Evolutionary conservation across 176 grass and related monocot genomes (phyloP).

Genomic region (Eremochloa ophiuroides): DNA sequence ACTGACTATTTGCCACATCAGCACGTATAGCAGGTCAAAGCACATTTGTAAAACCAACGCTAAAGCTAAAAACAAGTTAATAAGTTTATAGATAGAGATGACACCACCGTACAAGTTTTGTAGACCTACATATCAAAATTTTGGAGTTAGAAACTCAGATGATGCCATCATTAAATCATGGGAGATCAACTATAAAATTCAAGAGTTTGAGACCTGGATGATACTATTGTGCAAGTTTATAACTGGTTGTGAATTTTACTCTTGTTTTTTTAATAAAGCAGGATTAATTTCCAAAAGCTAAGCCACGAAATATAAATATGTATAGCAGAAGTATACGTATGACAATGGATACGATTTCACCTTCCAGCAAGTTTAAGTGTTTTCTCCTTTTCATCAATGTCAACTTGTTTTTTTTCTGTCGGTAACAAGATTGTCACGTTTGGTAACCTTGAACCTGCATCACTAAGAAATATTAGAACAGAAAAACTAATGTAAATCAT

Average conservation of each 20-base stretch:
- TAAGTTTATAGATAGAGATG: not conserved
- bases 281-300: not conserved
- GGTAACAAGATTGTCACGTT: conserved; percentile 80
- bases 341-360: conserved; percentile 35
- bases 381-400: conserved; percentile 59
- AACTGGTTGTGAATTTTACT: not conserved
- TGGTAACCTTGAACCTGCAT: conserved; percentile 80
- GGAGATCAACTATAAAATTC: not conserved
- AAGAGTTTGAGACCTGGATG: not conserved
- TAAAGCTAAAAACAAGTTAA: not conserved
- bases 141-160: not conserved
- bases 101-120: not conserved
- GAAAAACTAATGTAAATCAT: conserved; percentile 14
- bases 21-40: not conserved
- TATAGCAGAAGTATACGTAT: not conserved
- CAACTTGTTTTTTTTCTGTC: conserved; percentile 70
- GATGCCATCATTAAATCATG: not conserved
- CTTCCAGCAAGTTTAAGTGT: conserved; percentile 83
- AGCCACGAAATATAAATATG: conserved; percentile 5
- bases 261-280: not conserved
- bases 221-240: not conserved
- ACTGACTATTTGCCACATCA: not conserved
- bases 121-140: not conserved
- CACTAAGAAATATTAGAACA: conserved; percentile 27
- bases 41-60: not conserved